phyloP scores from a whole-genome alignment of 371 early-diverging fungal genomes.

The Zychaea mexicana region DNA sequence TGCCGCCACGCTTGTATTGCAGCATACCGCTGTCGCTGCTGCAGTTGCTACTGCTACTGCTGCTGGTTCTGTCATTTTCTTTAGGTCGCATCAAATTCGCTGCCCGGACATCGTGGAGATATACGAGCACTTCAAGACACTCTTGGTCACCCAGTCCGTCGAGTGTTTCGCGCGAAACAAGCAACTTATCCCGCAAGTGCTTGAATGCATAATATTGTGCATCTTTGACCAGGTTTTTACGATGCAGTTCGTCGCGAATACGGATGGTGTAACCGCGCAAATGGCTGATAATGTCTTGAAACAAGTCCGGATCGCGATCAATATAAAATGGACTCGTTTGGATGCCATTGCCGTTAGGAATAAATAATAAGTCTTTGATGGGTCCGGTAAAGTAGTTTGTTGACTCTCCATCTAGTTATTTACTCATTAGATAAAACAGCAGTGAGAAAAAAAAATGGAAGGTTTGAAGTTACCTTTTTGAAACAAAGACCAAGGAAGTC shows the following conservation, averaged over 20 bases:
- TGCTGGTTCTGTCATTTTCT: not conserved
- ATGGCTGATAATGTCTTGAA: conserved; percentile 61
- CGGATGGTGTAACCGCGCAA: conserved; percentile 63
- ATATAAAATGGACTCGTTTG: conserved; percentile 53
- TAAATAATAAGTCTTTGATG: conserved; percentile 27
- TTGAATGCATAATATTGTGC: conserved; percentile 62
- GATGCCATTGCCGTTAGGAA: conserved; percentile 21
- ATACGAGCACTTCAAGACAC: conserved; percentile 37
- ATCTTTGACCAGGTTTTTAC: conserved; percentile 62
- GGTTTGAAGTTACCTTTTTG: conserved; percentile 29
- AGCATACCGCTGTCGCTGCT: conserved; percentile 19
- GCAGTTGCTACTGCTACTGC: not conserved
- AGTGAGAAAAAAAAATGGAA: not conserved
- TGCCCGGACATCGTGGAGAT: conserved; percentile 43
- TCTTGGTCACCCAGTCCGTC: conserved; percentile 45
- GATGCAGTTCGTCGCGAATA: conserved; percentile 62
- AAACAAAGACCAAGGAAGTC: conserved; percentile 42
- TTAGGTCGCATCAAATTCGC: conserved; percentile 28
- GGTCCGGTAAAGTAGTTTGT: conserved; percentile 52
- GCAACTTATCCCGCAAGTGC: conserved; percentile 52
- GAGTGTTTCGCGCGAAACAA: conserved; percentile 39
- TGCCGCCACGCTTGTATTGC: conserved; percentile 42
- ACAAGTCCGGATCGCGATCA: conserved; percentile 63
- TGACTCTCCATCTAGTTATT: conserved; percentile 25
- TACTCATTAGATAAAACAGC: not conserved